Evolutionary conservation across 768 basidiomycete species (phyloP).

Genomic region (Agrocybe praecox): DNA sequence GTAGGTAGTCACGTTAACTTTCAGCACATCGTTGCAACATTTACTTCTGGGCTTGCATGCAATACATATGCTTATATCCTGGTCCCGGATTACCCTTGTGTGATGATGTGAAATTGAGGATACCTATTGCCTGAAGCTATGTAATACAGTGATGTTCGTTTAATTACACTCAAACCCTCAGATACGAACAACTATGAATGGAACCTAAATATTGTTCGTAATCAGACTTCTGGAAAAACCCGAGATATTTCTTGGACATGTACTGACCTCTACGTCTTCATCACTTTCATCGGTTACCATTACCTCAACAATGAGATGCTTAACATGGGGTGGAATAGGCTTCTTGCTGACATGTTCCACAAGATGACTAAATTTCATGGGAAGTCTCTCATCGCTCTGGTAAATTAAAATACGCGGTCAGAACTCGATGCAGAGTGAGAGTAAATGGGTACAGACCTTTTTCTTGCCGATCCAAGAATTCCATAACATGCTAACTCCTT

Average conservation of each 20-base stretch:
- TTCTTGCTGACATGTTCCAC: slow-evolving; percentile 97
- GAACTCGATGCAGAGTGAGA: background rate
- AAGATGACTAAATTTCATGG: slow-evolving; percentile 88
- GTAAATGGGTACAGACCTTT: slow-evolving; percentile 61
- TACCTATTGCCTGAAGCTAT: background rate
- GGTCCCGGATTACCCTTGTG: slow-evolving; percentile 1
- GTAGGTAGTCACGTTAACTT: slow-evolving; percentile 48
- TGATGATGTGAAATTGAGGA: background rate
- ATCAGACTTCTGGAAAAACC: background rate
- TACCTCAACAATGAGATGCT: slow-evolving; percentile 88
- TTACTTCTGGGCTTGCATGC: slow-evolving; percentile 28
- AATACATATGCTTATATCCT: slow-evolving; percentile 34
- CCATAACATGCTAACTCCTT: slow-evolving; percentile 98
- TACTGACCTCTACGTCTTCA: slow-evolving; percentile 89
- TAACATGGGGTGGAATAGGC: slow-evolving; percentile 80
- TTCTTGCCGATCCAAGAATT: slow-evolving; percentile 90
- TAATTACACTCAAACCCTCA: slow-evolving; percentile 27
- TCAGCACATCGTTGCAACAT: slow-evolving; percentile 22
- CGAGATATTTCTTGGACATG: background rate
- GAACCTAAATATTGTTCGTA: slow-evolving; percentile 51
- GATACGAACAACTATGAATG: slow-evolving; percentile 78
- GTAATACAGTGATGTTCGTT: slow-evolving; percentile 11
- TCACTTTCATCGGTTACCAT: slow-evolving; percentile 92
- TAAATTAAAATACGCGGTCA: background rate
- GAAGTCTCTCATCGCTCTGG: slow-evolving; percentile 84